Percentiles rank a stretch among this genome's conserved stretches.
phyloP scores from a whole-genome alignment of 2,329 filamentous ascomycete species.

The Eutypella sp. region DNA sequence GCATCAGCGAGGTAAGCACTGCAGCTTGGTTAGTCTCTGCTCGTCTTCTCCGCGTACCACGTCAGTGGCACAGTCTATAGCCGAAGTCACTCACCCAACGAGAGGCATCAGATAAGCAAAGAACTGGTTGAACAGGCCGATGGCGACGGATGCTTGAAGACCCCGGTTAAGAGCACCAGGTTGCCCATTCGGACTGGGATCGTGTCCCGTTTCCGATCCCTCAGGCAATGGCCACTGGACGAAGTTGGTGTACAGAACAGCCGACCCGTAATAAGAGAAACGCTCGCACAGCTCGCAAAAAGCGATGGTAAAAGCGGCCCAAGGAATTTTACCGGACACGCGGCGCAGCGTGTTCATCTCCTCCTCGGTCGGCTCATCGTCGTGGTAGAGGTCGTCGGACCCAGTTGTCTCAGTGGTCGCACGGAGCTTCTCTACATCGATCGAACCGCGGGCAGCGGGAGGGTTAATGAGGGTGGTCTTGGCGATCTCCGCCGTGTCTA shows the following conservation, averaged over 20 bases:
- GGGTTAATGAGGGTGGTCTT: neutral
- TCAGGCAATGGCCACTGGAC: conserved; percentile 51
- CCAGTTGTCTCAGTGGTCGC: neutral
- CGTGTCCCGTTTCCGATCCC: conserved; percentile 50
- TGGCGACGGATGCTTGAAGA: conserved; percentile 46
- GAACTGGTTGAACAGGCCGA: conserved; percentile 53
- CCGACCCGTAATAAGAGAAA: conserved; percentile 72
- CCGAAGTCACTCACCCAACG: conserved; percentile 40
- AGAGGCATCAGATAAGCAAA: conserved; percentile 58
- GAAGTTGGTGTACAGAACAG: conserved; percentile 64
- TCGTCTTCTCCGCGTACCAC: neutral
- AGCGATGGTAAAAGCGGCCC: conserved; percentile 63
- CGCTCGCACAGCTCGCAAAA: conserved; percentile 72
- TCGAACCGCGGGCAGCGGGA: neutral
- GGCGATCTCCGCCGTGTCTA: neutral
- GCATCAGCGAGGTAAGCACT: conserved; percentile 60
- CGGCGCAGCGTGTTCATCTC: conserved; percentile 57
- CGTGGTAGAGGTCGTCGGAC: neutral
- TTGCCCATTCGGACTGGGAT: conserved; percentile 20
- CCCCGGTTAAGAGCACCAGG: conserved; percentile 55
- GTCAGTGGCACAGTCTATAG: neutral
- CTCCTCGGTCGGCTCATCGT: conserved; percentile 51
- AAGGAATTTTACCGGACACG: conserved; percentile 60
- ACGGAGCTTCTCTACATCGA: neutral
- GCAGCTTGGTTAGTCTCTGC: neutral